A percentile compares a stretch with the other conserved stretches of the same genome.
These are phyloP conservation scores for Cladosporium sp. DNA, from an alignment of 2,329 filamentous ascomycete genomes.

Conservation along the genomic window DNA sequence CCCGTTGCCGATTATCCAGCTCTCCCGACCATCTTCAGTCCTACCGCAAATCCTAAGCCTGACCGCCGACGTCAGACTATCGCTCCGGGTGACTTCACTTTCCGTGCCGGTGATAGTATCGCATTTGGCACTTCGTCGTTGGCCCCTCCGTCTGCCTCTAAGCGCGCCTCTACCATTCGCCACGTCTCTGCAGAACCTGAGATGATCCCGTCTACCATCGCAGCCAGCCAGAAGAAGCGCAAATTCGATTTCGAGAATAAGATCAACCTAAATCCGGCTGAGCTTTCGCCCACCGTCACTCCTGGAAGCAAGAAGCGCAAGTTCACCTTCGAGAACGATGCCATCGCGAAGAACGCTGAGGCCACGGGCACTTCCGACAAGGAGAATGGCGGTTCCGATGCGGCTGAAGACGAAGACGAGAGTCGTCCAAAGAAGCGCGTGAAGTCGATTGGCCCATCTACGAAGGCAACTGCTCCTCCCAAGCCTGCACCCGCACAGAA, in stretches of 20 bases:
- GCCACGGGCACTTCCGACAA: conserved; percentile 33
- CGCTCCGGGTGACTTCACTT: conserved; percentile 44
- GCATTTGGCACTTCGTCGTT: conserved; percentile 38
- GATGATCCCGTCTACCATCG: conserved; percentile 31
- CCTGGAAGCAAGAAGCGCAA: conserved; percentile 42
- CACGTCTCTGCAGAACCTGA: conserved; percentile 37
- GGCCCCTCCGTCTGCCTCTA: conserved; percentile 23
- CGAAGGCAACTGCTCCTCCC: conserved; percentile 12
- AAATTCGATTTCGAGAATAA: conserved; percentile 38
- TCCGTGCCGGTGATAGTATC: conserved; percentile 43
- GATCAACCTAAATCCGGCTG: conserved; percentile 25
- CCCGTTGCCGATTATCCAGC: conserved; percentile 16
- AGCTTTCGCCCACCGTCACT: conserved; percentile 8
- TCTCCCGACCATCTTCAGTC: conserved; percentile 13
- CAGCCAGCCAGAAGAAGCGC: conserved; percentile 42
- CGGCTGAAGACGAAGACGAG: conserved; percentile 26
- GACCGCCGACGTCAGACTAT: conserved; percentile 33
- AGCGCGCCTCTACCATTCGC: conserved; percentile 38
- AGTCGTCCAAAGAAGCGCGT: conserved; percentile 27
- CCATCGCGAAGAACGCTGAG: conserved; percentile 21
- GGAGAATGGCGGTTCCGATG: conserved; percentile 37
- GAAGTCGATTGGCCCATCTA: conserved; percentile 16
- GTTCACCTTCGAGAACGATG: conserved; percentile 34
- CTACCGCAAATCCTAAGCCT: conserved; percentile 27
- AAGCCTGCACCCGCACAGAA: conserved; percentile 16